These are phyloP conservation scores for Candida sp. DNA, from an alignment of 1,139 yeast species.

Conservation along the genomic window DNA sequence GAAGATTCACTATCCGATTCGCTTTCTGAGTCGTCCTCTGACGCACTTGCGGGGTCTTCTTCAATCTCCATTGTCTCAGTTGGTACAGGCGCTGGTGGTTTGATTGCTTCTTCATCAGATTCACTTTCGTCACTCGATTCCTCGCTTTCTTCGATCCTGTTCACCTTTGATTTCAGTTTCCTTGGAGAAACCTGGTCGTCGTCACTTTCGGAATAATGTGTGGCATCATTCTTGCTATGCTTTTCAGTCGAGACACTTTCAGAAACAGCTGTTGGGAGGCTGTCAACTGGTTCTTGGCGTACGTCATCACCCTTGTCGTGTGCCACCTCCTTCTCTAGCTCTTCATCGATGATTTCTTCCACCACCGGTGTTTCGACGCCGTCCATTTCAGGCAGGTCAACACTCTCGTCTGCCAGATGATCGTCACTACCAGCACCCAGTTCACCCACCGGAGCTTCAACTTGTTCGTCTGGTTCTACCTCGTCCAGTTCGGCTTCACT, in stretches of 20 bases:
- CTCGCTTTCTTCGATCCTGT: neutral
- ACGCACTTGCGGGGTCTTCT: neutral
- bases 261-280: neutral
- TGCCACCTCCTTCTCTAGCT: neutral
- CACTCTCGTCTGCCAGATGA: neutral
- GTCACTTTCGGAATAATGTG: neutral
- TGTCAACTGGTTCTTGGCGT: neutral
- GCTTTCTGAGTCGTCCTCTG: neutral
- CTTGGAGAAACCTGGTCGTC: neutral
- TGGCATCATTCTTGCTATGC: neutral
- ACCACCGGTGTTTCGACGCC: neutral
- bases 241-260: too few relatives aligned
- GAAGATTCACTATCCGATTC: constrained; percentile 1
- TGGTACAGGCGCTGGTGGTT: neutral
- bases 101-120: neutral
- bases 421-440: too few relatives aligned
- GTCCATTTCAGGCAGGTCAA: neutral
- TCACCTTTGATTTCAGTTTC: too few relatives aligned
- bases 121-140: neutral
- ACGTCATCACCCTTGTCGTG: too few relatives aligned
- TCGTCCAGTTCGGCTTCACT: neutral
- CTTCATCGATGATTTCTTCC: neutral
- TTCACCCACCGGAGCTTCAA: neutral
- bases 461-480: neutral
- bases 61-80: neutral